A percentile compares a stretch with the other conserved stretches of the same genome.
These are phyloP conservation scores for Nemania sp. DNA, from an alignment of 2,329 filamentous ascomycete species.

Conservation along the genomic window DNA sequence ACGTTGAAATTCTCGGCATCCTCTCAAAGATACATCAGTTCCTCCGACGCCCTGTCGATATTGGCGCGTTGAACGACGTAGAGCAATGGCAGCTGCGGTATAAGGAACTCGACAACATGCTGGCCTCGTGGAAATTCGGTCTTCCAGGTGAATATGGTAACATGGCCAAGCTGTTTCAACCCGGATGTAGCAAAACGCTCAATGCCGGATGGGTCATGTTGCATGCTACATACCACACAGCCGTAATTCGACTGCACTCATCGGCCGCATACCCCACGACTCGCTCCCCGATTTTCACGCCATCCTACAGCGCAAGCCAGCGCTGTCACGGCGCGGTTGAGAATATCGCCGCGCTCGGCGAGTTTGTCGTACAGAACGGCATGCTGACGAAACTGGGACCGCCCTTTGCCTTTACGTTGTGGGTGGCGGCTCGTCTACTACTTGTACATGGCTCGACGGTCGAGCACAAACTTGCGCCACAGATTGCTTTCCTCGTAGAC, in stretches of 20 bases:
- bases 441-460: conserved; percentile 91
- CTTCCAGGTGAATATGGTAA: conserved; percentile 84
- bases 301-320: conserved; percentile 83
- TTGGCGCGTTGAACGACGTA: conserved; percentile 80
- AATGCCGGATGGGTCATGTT: conserved; percentile 90
- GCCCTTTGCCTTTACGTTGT: conserved; percentile 88
- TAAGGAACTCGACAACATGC: conserved; percentile 78
- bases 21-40: conserved; percentile 87
- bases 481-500: conserved; percentile 81
- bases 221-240: conserved; percentile 87
- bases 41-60: conserved; percentile 86
- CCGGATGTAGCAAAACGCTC: conserved; percentile 68
- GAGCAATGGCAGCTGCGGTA: conserved; percentile 89
- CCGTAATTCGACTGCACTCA: conserved; percentile 87
- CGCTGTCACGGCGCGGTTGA: conserved; percentile 82
- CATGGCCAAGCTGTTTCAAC: conserved; percentile 76
- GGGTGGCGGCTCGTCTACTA: conserved; percentile 85
- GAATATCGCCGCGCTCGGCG: conserved; percentile 76
- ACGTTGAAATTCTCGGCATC: conserved; percentile 87
- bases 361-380: conserved; percentile 75
- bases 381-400: conserved; percentile 82
- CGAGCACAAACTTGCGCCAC: conserved; percentile 78
- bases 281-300: conserved; percentile 84
- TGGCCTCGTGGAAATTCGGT: conserved; percentile 82
- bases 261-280: conserved; percentile 92